Percentiles rank a stretch among this genome's conserved stretches.
Evolutionary conservation across 169 alveolate genomes (phyloP).

Genomic region (Eimeria mitis): DNA sequence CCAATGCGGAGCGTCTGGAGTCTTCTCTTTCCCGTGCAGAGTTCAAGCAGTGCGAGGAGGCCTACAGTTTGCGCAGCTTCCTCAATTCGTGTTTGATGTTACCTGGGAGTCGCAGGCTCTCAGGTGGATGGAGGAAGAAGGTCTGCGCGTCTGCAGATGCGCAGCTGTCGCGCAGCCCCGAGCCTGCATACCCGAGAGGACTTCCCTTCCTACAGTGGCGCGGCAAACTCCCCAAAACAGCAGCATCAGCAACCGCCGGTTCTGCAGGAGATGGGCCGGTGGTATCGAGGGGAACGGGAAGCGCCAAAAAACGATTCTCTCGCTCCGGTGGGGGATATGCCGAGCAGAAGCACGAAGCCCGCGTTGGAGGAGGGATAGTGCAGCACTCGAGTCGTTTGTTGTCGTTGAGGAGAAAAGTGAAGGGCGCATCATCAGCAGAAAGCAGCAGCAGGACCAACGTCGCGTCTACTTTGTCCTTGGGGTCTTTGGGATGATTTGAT

Average conservation of each 20-base stretch:
- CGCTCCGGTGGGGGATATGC: slow-evolving; percentile 33
- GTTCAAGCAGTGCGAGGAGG: slow-evolving; percentile 58
- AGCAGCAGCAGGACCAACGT: slow-evolving; percentile 52
- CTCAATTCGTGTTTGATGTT: slow-evolving; percentile 50
- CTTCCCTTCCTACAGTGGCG: slow-evolving; percentile 64
- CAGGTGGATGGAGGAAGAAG: slow-evolving; percentile 56
- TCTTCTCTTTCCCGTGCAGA: slow-evolving; percentile 51
- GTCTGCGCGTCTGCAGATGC: slow-evolving; percentile 13
- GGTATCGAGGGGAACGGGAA: background rate
- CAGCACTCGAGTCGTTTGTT: slow-evolving; percentile 66
- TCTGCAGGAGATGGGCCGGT: slow-evolving; percentile 27
- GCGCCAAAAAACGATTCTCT: slow-evolving; percentile 21
- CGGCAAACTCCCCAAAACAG: slow-evolving; percentile 27
- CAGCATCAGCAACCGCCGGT: slow-evolving; percentile 9
- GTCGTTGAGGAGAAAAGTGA: slow-evolving; percentile 28
- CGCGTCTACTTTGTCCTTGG: slow-evolving; percentile 43
- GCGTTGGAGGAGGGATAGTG: slow-evolving; percentile 24
- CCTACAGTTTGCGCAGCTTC: slow-evolving; percentile 52
- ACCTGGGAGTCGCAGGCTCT: slow-evolving; percentile 47
- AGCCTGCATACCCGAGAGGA: slow-evolving; percentile 17
- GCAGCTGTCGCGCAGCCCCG: slow-evolving; percentile 29
- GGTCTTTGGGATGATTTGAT: slow-evolving; percentile 25
- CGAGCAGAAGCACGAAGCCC: slow-evolving; percentile 14
- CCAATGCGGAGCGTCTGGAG: slow-evolving; percentile 52
- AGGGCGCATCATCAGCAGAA: background rate